Evolutionary conservation across 2,329 filamentous ascomycete species (phyloP).

Genomic region (Claviceps paspali): DNA sequence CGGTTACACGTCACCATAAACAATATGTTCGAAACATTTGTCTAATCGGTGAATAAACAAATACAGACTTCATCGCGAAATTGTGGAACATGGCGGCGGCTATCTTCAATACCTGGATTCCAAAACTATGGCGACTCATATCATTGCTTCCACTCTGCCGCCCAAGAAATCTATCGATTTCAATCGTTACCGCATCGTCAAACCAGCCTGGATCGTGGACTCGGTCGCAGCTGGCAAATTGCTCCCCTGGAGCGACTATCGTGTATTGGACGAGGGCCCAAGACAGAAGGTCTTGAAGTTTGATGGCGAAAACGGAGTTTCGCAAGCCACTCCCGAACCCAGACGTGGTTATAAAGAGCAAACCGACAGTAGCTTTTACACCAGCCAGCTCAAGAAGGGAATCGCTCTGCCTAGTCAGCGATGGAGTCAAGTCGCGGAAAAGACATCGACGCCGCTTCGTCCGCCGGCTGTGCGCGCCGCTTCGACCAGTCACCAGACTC

Average conservation of each 20-base stretch:
- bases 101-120: constrained; percentile 91
- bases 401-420: constrained; percentile 14
- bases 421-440: constrained; percentile 15
- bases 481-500: not conserved
- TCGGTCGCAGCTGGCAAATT: constrained; percentile 69
- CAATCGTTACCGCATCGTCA: constrained; percentile 75
- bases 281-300: constrained; percentile 63
- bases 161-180: constrained; percentile 91
- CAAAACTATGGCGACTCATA: constrained; percentile 91
- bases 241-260: constrained; percentile 74
- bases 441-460: constrained; percentile 11
- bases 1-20: not conserved
- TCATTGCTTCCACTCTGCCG: constrained; percentile 78
- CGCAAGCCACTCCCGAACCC: constrained; percentile 43
- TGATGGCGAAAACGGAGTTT: constrained; percentile 46
- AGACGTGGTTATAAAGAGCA: constrained; percentile 63
- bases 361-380: constrained; percentile 71
- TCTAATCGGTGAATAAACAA: constrained; percentile 9
- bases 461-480: not conserved
- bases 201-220: constrained; percentile 86
- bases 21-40: not conserved
- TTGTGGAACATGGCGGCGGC: constrained; percentile 85
- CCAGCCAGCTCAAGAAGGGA: constrained; percentile 44
- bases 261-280: constrained; percentile 70
- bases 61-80: constrained; percentile 53